These are phyloP conservation scores for Sistotremastrum suecicum DNA, from an alignment of 768 basidiomycete species.

Conservation along the genomic window DNA sequence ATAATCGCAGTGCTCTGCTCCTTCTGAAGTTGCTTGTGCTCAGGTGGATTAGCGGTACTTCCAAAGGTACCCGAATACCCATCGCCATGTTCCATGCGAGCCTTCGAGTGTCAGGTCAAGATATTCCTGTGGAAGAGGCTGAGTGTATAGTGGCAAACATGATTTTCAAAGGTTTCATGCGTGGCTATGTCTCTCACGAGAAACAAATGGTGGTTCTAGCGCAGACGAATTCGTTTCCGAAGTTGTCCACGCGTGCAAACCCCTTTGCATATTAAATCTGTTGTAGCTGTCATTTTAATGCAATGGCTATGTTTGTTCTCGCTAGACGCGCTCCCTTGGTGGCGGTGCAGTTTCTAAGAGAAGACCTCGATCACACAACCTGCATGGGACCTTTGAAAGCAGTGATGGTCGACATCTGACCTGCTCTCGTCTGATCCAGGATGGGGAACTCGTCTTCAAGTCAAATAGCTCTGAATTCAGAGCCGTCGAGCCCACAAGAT, in stretches of 20 bases:
- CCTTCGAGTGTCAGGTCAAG: constrained; percentile 53
- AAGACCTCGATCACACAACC: no score
- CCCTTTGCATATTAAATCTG: constrained; percentile 24
- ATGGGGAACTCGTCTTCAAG: no score
- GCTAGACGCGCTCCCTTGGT: no score
- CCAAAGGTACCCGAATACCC: constrained; percentile 65
- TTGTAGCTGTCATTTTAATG: no score
- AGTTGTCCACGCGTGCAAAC: constrained; percentile 43
- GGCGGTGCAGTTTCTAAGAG: no score
- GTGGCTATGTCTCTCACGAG: constrained; percentile 94
- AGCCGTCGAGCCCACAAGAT: no score
- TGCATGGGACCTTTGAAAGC: no score
- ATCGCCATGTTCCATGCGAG: constrained; percentile 72
- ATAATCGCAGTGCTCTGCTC: not conserved
- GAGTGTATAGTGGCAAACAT: constrained; percentile 92
- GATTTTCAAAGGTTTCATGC: constrained; percentile 86
- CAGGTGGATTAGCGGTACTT: constrained; percentile 60
- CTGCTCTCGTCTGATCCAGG: no score
- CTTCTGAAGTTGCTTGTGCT: constrained; percentile 4
- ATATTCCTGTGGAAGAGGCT: constrained; percentile 65
- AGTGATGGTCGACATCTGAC: no score
- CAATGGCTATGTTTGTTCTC: no score
- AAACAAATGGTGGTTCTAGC: constrained; percentile 89
- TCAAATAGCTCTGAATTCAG: no score
- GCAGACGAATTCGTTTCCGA: constrained; percentile 67